phyloP scores from a whole-genome alignment of 352 stramenopile genomes.

The Phytopythium aichiense region DNA sequence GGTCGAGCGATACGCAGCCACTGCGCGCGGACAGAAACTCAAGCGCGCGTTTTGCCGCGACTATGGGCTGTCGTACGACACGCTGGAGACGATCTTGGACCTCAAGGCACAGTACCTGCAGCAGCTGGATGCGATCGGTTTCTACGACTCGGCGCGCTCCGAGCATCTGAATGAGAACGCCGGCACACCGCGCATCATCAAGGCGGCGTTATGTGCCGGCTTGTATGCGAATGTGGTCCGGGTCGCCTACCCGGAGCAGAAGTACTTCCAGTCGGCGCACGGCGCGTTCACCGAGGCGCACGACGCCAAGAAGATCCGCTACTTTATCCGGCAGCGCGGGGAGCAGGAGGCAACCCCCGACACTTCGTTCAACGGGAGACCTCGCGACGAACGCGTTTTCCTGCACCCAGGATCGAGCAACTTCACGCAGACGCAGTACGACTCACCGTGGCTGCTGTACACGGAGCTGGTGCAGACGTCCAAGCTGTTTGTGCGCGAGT shows the following conservation, averaged over 20 bases:
- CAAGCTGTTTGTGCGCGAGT: constrained; percentile 95
- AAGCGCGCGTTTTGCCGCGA: constrained; percentile 68
- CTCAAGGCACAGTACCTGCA: constrained; percentile 85
- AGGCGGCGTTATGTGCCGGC: constrained; percentile 78
- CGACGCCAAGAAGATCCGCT: constrained; percentile 92
- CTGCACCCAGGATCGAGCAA: constrained; percentile 95
- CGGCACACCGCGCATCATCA: constrained; percentile 87
- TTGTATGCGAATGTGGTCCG: constrained; percentile 80
- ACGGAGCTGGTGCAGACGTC: constrained; percentile 94
- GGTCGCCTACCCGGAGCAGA: constrained; percentile 89
- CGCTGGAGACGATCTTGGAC: constrained; percentile 91
- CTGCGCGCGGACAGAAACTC: constrained; percentile 37
- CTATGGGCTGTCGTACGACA: constrained; percentile 77
- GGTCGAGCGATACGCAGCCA: constrained; percentile 58
- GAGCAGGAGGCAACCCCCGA: background rate
- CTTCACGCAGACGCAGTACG: constrained; percentile 88
- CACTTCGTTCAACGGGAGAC: constrained; percentile 9
- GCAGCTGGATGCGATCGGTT: constrained; percentile 73
- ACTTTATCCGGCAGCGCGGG: constrained; percentile 74
- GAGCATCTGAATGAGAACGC: constrained; percentile 60
- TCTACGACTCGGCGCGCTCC: constrained; percentile 48
- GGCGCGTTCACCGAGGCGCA: constrained; percentile 89
- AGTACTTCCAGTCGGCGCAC: constrained; percentile 93
- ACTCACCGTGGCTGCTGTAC: constrained; percentile 96
- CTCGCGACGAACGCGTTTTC: constrained; percentile 91